Base-by-base conservation (phyloP, 2,329 filamentous ascomycete genomes). In the Sodiomyces alkalinus region DNA sequence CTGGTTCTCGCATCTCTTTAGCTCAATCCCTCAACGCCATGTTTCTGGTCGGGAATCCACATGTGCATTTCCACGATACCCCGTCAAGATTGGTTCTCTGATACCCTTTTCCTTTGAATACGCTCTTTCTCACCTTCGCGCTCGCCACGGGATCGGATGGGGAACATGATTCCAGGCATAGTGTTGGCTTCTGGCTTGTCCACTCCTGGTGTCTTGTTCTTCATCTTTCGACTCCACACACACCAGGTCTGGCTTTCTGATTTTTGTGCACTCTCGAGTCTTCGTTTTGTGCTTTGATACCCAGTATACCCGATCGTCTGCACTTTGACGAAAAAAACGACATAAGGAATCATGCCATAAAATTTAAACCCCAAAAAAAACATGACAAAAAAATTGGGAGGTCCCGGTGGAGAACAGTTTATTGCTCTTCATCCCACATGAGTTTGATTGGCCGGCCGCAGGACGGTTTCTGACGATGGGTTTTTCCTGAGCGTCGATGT, bases 11-110 rank as follows among this genome's bases (percentile, higher is more conserved):
- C n/a, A n/a, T n/a, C n/a, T n/a, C n/a, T n/a, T n/a, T n/a, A n/a
- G n/a, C n/a, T 30, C 34, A 37, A 35, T 31, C 19, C 27, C 22
- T 29, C 27, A 29, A 17, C 20, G 20, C 27, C 22, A 29, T 16
- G 27, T 20, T 29, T 48, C 50, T 52, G 55, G 55, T 53, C 53
- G 46, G 56, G 58, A 52, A 57, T 53, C 59, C n/a, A 56, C 58
- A 57, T 62, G 55, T 65, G 62, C 61, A 65, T 67, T 64, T 65
- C 56, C 20, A 56, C 62, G 60, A 64, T 64, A 64, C 61, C 61
- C 61, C 58, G 54, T 60, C 54, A 50, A 62, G 54, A 60, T 55
- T 61, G 56, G 53, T 53, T 56, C 42, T 39, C 34, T 45, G 43
- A 46, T 47, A 46, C 43, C 40, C 44, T 38, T 38, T 37, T 33